phyloP scores from a whole-genome alignment of 139 green algal species.

The Micractinium conductrix region DNA sequence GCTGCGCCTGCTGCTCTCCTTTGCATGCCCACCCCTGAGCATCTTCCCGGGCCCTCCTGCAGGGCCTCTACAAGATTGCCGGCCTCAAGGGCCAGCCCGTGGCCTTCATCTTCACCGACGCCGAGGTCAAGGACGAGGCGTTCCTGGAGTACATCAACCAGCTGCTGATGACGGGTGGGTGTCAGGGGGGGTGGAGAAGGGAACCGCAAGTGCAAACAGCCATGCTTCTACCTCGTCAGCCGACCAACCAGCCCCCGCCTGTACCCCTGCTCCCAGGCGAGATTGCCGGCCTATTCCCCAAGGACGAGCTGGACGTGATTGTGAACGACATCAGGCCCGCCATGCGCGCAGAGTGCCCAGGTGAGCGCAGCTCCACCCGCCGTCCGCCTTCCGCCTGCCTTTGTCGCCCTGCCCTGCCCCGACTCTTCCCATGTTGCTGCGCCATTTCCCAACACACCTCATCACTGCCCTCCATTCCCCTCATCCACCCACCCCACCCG shows the following conservation, averaged over 20 bases:
- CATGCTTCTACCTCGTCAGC: too few relatives aligned
- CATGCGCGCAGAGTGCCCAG: slow-evolving; percentile 63
- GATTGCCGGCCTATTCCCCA: slow-evolving; percentile 91
- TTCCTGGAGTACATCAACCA: slow-evolving; percentile 99
- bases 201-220: too few relatives aligned
- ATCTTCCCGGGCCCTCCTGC: too few relatives aligned
- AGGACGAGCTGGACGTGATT: slow-evolving; percentile 95
- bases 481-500: not conserved
- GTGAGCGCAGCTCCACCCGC: slow-evolving; percentile 28
- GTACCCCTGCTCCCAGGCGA: slow-evolving; percentile 45
- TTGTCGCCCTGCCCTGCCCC: too few relatives aligned
- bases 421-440: too few relatives aligned
- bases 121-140: slow-evolving; percentile 93
- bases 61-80: slow-evolving; percentile 89
- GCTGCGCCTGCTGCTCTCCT: not conserved
- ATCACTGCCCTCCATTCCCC: not conserved
- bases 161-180: slow-evolving; percentile 88
- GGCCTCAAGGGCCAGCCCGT: slow-evolving; percentile 93
- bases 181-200: not conserved
- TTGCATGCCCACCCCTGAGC: not conserved
- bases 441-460: too few relatives aligned
- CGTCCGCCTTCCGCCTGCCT: too few relatives aligned
- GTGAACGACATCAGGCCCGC: slow-evolving; percentile 90
- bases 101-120: slow-evolving; percentile 94
- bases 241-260: too few relatives aligned